These are phyloP conservation scores for Stachybotrys echinatus DNA, from an alignment of 2,329 filamentous ascomycete genomes.

Conservation along the genomic window DNA sequence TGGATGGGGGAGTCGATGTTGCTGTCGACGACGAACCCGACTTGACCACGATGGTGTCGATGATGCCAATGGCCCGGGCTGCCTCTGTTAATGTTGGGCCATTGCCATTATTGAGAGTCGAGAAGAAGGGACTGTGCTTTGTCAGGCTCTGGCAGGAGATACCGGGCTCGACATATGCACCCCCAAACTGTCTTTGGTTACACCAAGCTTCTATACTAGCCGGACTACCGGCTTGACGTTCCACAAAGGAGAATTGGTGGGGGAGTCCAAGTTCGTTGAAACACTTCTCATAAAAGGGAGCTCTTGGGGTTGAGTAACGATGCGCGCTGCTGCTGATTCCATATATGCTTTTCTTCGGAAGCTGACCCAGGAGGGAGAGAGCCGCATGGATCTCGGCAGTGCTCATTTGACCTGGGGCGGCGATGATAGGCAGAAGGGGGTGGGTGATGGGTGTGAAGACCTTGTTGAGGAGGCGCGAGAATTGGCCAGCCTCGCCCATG, in stretches of 20 bases:
- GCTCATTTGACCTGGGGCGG: constrained; percentile 79
- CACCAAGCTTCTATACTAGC: constrained; percentile 67
- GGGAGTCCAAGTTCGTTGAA: constrained; percentile 82
- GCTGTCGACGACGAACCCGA: constrained; percentile 33
- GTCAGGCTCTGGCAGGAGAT: constrained; percentile 57
- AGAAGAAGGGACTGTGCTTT: constrained; percentile 47
- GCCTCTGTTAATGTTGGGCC: constrained; percentile 66
- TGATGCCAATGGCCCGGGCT: constrained; percentile 70
- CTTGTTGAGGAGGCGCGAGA: constrained; percentile 77
- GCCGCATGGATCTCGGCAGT: constrained; percentile 81
- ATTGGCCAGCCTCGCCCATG: constrained; percentile 81
- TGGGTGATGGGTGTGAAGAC: constrained; percentile 88
- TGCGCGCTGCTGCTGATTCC: constrained; percentile 69
- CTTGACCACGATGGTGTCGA: constrained; percentile 74
- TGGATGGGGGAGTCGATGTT: constrained; percentile 39
- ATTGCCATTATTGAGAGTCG: constrained; percentile 41
- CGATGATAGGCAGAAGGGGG: constrained; percentile 75
- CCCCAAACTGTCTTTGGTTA: constrained; percentile 71
- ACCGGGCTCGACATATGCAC: constrained; percentile 74
- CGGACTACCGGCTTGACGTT: constrained; percentile 60
- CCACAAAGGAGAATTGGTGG: constrained; percentile 71
- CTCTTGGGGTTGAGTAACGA: constrained; percentile 60
- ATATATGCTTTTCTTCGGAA: constrained; percentile 75
- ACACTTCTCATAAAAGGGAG: constrained; percentile 81
- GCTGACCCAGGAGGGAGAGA: constrained; percentile 71